These are phyloP conservation scores for Cyberlindnera saturnus DNA, from an alignment of 805 yeast species.

Conservation along the genomic window DNA sequence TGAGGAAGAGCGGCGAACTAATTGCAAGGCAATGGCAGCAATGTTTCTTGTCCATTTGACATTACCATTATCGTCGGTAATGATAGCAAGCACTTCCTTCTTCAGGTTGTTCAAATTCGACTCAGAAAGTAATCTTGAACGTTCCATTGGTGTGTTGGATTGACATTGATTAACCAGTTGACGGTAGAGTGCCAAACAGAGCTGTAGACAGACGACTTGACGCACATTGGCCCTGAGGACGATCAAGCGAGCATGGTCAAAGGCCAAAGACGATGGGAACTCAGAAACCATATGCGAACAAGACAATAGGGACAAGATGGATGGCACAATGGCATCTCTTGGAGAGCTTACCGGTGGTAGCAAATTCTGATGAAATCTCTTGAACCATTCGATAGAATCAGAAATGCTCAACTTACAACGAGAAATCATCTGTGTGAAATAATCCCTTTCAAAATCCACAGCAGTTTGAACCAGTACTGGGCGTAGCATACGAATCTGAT, in stretches of 20 bases:
- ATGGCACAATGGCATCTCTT: slow-evolving; percentile 38
- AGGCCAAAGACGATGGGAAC: slow-evolving; percentile 77
- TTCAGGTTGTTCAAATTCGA: slow-evolving; percentile 44
- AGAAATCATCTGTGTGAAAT: slow-evolving; percentile 65
- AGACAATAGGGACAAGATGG: slow-evolving; percentile 59
- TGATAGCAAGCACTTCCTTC: slow-evolving; percentile 69
- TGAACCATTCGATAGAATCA: slow-evolving; percentile 25
- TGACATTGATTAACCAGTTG: slow-evolving; percentile 43
- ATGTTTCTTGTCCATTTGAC: slow-evolving; percentile 88
- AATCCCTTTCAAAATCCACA: slow-evolving; percentile 82
- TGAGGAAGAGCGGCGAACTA: slow-evolving; percentile 38
- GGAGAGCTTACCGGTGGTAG: slow-evolving; percentile 15
- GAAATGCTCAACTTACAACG: slow-evolving; percentile 22
- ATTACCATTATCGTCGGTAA: slow-evolving; percentile 80
- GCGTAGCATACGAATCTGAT: slow-evolving; percentile 79
- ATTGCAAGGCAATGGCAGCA: slow-evolving; percentile 62
- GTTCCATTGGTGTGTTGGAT: slow-evolving; percentile 19
- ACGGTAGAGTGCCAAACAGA: slow-evolving; percentile 67
- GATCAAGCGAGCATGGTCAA: slow-evolving; percentile 77
- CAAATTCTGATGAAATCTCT: slow-evolving; percentile 12
- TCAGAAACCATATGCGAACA: slow-evolving; percentile 78
- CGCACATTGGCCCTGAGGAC: slow-evolving; percentile 79
- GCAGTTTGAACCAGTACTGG: slow-evolving; percentile 84
- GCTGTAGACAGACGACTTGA: slow-evolving; percentile 73
- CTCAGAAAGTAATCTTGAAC: slow-evolving; percentile 25